These are phyloP conservation scores for Podaxis rugospora DNA, from an alignment of 768 basidiomycete species.

Conservation along the genomic window DNA sequence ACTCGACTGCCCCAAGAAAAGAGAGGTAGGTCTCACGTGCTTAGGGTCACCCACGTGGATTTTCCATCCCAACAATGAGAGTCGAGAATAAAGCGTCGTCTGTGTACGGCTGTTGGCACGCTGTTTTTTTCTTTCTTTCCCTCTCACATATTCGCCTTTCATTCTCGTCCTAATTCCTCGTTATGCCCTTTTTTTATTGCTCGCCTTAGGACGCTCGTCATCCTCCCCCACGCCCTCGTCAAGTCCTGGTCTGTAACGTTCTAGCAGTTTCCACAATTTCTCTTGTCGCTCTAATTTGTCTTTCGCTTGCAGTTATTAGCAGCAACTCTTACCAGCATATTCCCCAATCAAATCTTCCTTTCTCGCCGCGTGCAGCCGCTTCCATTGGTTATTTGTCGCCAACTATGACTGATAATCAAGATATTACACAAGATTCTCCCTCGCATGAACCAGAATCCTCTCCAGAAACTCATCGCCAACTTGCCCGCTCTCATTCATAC, in stretches of 20 bases:
- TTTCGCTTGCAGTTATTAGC: not conserved
- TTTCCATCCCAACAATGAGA: not conserved
- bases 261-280: conserved; percentile 2
- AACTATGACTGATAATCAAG: not conserved
- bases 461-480: not conserved
- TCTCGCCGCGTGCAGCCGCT: not conserved
- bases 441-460: not conserved
- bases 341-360: conserved; percentile 1
- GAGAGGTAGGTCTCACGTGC: conserved; percentile 6
- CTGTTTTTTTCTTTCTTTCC: not conserved
- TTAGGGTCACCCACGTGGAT: conserved; percentile 1
- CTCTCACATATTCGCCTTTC: not conserved
- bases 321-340: not conserved
- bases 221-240: not conserved
- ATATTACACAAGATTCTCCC: not conserved
- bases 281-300: not conserved
- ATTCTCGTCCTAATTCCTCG: conserved; percentile 2
- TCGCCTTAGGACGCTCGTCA: not conserved
- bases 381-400: not conserved
- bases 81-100: not conserved
- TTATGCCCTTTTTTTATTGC: not conserved
- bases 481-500: not conserved
- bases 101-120: not conserved
- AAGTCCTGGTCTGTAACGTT: conserved; percentile 2
- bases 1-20: not conserved